Percentiles rank a stretch among this genome's conserved stretches.
These are phyloP conservation scores for Perkinsus marinus DNA, from an alignment of 169 alveolate species.

Conservation along the genomic window DNA sequence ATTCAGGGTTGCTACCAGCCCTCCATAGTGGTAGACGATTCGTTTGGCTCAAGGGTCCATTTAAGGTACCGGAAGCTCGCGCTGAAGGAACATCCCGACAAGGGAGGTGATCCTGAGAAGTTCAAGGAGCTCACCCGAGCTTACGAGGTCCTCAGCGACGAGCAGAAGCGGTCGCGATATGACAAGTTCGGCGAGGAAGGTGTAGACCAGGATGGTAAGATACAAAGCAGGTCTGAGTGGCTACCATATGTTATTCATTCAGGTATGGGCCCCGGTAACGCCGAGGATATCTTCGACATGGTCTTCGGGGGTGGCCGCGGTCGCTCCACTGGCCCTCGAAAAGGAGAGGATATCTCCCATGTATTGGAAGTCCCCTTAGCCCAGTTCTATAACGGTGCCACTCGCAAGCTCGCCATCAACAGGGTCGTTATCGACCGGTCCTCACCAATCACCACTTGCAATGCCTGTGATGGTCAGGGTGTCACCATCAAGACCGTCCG, in stretches of 20 bases:
- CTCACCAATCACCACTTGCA: constrained; percentile 23
- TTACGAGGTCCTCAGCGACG: constrained; percentile 74
- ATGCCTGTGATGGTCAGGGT: constrained; percentile 59
- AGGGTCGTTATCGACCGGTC: constrained; percentile 25
- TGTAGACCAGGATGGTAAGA: constrained; percentile 12
- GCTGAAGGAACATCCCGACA: constrained; percentile 92
- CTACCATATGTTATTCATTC: neutral
- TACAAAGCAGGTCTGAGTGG: neutral
- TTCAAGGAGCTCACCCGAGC: constrained; percentile 91
- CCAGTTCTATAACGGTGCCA: constrained; percentile 58
- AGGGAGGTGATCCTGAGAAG: constrained; percentile 95
- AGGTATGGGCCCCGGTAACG: neutral
- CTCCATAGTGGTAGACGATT: neutral
- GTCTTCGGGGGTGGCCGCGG: constrained; percentile 41
- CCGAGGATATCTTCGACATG: constrained; percentile 5
- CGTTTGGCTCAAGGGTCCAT: neutral
- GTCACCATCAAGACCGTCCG: constrained; percentile 31
- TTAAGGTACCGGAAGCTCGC: constrained; percentile 73
- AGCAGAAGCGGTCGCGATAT: constrained; percentile 69
- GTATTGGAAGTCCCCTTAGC: constrained; percentile 49
- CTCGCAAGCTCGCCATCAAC: constrained; percentile 36
- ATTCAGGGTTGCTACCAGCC: neutral
- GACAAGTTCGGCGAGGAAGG: constrained; percentile 86
- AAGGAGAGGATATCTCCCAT: constrained; percentile 31
- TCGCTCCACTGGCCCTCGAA: constrained; percentile 7